These are phyloP conservation scores for Pleurotus tuber-regium DNA, from an alignment of 768 basidiomycete genomes.

Conservation along the genomic window DNA sequence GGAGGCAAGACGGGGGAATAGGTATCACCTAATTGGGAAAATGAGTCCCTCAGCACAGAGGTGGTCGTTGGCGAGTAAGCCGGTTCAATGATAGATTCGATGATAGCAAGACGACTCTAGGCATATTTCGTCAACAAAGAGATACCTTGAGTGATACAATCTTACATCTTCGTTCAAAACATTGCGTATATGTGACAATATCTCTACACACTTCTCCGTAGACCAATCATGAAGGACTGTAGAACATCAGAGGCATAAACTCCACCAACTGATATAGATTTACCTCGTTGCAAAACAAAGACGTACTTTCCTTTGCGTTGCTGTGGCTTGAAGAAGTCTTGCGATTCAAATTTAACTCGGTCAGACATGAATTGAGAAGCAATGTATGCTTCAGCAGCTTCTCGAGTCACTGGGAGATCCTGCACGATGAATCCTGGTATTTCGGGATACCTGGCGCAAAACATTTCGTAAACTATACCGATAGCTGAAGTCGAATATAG, in stretches of 20 bases:
- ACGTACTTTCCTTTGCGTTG: constrained; percentile 37
- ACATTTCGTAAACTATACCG: no score
- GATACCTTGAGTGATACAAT: no score
- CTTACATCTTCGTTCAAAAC: constrained; percentile 31
- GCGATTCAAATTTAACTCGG: constrained; percentile 34
- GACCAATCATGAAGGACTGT: constrained; percentile 39
- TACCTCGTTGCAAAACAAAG: constrained; percentile 36
- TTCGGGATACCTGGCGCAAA: constrained; percentile 27
- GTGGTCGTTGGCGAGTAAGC: constrained; percentile 28
- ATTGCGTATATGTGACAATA: constrained; percentile 32
- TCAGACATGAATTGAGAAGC: constrained; percentile 28
- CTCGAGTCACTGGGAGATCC: constrained; percentile 34
- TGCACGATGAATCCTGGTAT: constrained; percentile 37
- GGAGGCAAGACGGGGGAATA: constrained; percentile 33
- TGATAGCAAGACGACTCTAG: constrained; percentile 33
- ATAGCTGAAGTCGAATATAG: background rate
- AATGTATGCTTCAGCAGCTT: constrained; percentile 31
- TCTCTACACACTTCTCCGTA: constrained; percentile 34
- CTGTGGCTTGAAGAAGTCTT: constrained; percentile 40
- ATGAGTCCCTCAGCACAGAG: constrained; percentile 24
- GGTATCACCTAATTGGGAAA: constrained; percentile 23
- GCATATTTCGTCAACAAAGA: no score
- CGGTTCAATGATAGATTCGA: constrained; percentile 33
- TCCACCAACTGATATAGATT: background rate
- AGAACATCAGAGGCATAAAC: background rate